A percentile compares a stretch with the other conserved stretches of the same genome.
Conservation (phyloP, 2,329 filamentous ascomycete genomes). For the Exophiala phaeomuriformis region DNA sequence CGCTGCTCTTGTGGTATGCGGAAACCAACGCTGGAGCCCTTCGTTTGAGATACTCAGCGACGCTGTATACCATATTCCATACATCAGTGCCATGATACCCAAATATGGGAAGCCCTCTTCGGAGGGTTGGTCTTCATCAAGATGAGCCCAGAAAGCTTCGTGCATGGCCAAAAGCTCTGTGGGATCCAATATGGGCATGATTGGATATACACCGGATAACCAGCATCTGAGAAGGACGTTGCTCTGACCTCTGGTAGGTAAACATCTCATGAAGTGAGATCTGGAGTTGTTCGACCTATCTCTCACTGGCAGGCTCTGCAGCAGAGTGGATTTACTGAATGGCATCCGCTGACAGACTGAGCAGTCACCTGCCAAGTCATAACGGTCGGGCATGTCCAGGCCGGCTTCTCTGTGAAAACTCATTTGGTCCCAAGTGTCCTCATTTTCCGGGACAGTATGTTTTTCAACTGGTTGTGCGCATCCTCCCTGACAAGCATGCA, state of each 20-base stretch:
- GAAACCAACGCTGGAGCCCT: constrained; percentile 23
- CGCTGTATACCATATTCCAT: constrained; percentile 45
- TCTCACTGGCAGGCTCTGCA: constrained; percentile 34
- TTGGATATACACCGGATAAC: constrained; percentile 42
- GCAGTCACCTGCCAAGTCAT: constrained; percentile 10
- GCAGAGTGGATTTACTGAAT: constrained; percentile 35
- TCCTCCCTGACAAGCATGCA: constrained; percentile 8
- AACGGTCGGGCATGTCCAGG: background rate
- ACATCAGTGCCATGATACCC: constrained; percentile 40
- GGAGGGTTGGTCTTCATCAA: constrained; percentile 32
- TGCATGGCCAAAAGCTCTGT: constrained; percentile 38
- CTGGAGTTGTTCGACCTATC: constrained; percentile 32
- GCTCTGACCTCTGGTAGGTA: constrained; percentile 40
- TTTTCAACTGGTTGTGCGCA: background rate
- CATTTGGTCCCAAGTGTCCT: constrained; percentile 10
- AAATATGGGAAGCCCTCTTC: constrained; percentile 35
- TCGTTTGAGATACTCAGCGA: constrained; percentile 40
- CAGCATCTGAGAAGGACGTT: constrained; percentile 43
- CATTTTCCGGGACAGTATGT: constrained; percentile 1
- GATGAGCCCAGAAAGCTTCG: constrained; percentile 38
- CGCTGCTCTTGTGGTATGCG: constrained; percentile 27
- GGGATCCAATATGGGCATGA: constrained; percentile 41
- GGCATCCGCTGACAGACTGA: constrained; percentile 27
- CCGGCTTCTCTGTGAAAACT: constrained; percentile 19
- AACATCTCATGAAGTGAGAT: constrained; percentile 36